phyloP scores from a whole-genome alignment of 2,329 filamentous ascomycete genomes.

The Penicillium polonicum region DNA sequence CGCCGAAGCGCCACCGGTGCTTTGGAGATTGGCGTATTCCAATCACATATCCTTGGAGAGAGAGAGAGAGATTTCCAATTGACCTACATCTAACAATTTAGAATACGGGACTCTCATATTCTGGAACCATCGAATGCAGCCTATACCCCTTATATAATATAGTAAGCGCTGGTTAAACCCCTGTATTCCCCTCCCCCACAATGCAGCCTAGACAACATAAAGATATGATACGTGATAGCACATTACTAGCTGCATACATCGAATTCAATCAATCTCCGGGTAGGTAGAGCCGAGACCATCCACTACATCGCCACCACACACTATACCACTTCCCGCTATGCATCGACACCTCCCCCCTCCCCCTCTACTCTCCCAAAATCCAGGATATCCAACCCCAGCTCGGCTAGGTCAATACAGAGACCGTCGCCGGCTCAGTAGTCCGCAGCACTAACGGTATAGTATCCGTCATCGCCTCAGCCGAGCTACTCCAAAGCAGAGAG shows the following conservation, averaged over 20 bases:
- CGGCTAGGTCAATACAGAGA: conserved; percentile 8
- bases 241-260: background rate
- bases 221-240: background rate
- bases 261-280: background rate
- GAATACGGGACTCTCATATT: background rate
- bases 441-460: conserved; percentile 12
- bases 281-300: background rate
- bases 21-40: background rate
- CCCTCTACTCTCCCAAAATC: background rate
- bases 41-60: background rate
- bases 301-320: background rate
- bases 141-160: background rate
- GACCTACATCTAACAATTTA: background rate
- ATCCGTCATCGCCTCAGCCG: conserved; percentile 6
- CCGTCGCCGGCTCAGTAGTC: conserved; percentile 14
- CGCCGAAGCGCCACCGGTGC: background rate
- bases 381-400: background rate
- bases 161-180: background rate
- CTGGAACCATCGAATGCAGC: background rate
- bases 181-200: background rate
- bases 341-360: background rate
- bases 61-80: background rate
- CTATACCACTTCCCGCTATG: too few species aligned
- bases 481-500: conserved; percentile 14
- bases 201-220: background rate